Base-by-base conservation (phyloP, 1,139 yeast genomes). In the Candida pseudoviswanathii region DNA sequence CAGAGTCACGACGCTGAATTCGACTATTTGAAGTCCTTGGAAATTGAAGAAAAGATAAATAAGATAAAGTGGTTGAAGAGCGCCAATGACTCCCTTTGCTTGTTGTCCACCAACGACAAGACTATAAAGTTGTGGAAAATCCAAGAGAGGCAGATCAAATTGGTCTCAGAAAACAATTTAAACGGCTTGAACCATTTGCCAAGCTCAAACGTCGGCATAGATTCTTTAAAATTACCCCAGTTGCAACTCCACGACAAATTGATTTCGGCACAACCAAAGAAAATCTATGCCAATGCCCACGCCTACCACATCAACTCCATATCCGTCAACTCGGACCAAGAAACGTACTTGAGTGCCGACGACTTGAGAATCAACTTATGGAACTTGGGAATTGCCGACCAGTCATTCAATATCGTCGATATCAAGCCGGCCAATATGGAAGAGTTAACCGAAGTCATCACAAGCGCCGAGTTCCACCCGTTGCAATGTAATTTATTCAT, bases 1-100 rank as follows among this genome's bases (percentile, higher is more conserved):
- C 99, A 95, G 74, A 84, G 94, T 65, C 99, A 95, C 70, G 99
- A 95, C 68, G 97, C 99, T 7, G 99, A 95, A 70, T 95, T 95
- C 64, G 99, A 94, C 72, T 95, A 95, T 71, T 78, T 95, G 59
- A 95, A 95, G 71, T 88, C 96, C 33, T 78, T 95, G 58, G 99
- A 95, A 70, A 95, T 95, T 63, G 99, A 95, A 71, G 99, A 95
- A 71, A 94, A 94, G 69, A 95, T 95, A 68, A 95, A 95, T 74
- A 94, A 94, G 72, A 92, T 95, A 67, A 91, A 91, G 71, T 95
- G 99, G 99, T 82, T 96, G 64, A 85, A 82, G 62, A 84, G 96
- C 56, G 86, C 87, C 51, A 92, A 90, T 69, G 85, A 88, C 66
- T 89, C 97, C 10, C 94, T 92, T 63, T 90, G 89, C 64, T 75